These are phyloP conservation scores for Dactylonectria macrodidyma DNA, from an alignment of 2,329 filamentous ascomycete genomes.

Conservation along the genomic window DNA sequence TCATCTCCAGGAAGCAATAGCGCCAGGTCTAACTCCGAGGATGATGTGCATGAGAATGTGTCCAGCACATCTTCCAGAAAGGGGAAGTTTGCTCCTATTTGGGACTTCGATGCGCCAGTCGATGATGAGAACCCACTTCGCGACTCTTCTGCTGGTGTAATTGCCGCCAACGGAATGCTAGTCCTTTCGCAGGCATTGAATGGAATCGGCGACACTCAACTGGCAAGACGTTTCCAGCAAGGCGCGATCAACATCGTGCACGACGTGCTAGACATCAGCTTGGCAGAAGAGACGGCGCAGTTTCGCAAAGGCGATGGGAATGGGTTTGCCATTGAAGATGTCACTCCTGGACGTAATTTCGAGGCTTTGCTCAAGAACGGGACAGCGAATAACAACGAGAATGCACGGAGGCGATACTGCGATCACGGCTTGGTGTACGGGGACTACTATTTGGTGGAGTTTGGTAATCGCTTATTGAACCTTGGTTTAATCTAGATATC, in stretches of 20 bases:
- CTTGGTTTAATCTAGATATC: slow-evolving; percentile 47
- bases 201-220: slow-evolving; percentile 17
- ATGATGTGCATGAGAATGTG: not conserved
- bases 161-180: slow-evolving; percentile 60
- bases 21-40: slow-evolving; percentile 31
- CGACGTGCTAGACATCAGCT: slow-evolving; percentile 50
- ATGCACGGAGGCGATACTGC: slow-evolving; percentile 46
- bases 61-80: not conserved
- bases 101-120: slow-evolving; percentile 60
- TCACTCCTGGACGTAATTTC: slow-evolving; percentile 32
- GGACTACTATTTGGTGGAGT: slow-evolving; percentile 63
- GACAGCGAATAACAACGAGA: slow-evolving; percentile 53
- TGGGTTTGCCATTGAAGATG: slow-evolving; percentile 1
- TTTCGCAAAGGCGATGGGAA: not conserved
- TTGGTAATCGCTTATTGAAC: slow-evolving; percentile 62
- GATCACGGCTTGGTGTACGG: slow-evolving; percentile 64
- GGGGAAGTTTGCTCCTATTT: slow-evolving; percentile 49
- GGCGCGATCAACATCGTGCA: slow-evolving; percentile 48
- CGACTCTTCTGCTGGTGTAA: slow-evolving; percentile 56
- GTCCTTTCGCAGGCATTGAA: slow-evolving; percentile 54
- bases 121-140: slow-evolving; percentile 48
- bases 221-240: slow-evolving; percentile 45
- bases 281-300: slow-evolving; percentile 45
- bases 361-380: slow-evolving; percentile 51
- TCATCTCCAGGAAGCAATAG: slow-evolving; percentile 42